Percentiles rank a stretch among this genome's conserved stretches.
Conservation (phyloP, 139 green algal genomes). For the Micractinium sp. region DNA sequence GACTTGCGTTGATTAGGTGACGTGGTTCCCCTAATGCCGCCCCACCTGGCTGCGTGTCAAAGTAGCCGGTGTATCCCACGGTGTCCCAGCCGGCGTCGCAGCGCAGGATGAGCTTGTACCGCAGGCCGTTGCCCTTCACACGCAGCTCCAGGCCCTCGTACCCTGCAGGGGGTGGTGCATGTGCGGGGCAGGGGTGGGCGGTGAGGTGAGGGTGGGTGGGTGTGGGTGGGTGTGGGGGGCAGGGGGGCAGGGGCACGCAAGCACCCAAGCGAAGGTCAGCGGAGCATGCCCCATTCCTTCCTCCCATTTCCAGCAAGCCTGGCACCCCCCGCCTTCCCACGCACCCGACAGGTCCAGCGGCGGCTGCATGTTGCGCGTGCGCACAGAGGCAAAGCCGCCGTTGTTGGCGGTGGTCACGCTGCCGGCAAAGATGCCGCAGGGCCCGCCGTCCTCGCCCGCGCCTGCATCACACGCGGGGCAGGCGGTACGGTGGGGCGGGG, state of each 20-base stretch:
- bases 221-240: not conserved
- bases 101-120: conserved; percentile 93
- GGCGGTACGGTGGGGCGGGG: not conserved
- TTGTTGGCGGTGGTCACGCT: conserved; percentile 85
- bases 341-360: conserved; percentile 70
- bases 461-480: not conserved
- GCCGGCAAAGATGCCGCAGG: conserved; percentile 72
- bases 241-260: not conserved
- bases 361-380: conserved; percentile 85
- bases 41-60: conserved; percentile 72
- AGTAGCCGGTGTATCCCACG: conserved; percentile 80
- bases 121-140: conserved; percentile 74
- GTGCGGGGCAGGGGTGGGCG: not conserved
- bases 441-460: conserved; percentile 68
- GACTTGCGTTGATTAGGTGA: too few species aligned
- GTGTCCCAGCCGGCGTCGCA: conserved; percentile 83
- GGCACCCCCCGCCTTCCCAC: not conserved
- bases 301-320: too few species aligned
- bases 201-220: not conserved
- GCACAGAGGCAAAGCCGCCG: conserved; percentile 89
- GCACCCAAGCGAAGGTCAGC: too few species aligned
- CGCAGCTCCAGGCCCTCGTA: conserved; percentile 81
- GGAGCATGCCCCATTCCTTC: too few species aligned
- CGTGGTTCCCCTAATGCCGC: too few species aligned
- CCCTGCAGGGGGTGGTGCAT: not conserved